Evolutionary conservation across 1,139 yeast species (phyloP), one percentile per base, ranked within the genome.

Genomic region (Candida tunisiensis): DNA sequence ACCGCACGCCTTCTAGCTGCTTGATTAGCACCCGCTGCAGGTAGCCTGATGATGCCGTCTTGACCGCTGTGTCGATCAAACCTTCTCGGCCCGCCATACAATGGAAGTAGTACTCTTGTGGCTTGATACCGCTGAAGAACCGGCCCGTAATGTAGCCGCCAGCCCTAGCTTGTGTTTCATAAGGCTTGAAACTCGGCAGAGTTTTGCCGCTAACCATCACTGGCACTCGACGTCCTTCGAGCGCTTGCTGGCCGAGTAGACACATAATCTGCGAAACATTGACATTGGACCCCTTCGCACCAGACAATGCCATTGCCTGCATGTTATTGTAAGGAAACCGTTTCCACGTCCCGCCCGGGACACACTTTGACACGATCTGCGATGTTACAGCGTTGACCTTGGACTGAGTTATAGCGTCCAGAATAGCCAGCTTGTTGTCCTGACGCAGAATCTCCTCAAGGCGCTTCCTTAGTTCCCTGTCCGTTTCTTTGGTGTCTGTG

Each of bases 51-150:
- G 95, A 77, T 15, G 96, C 82, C 7, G 99, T 91, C 59, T 91
- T 91, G 40, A 91, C 98, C 30, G 99, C 98, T 33, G 99, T 91
- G 65, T 91, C 99, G 60, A 91, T 91, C 50, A 91, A 69, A 59
- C 99, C 99, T 66, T 91, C 99, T 64, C 99, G 77, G 55, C 99
- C 99, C 33, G 99, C 99, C 99, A 91, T 91, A 65, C 98, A 88
- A 62, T 91, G 99, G 88, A 91, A 91, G 50, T 85, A 91, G 55
- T 91, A 91, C 53, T 91, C 99, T 58, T 91, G 99, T n/a, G 98
- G 98, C 52, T 82, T 73, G 41, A 91, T 79, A 55, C 98, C 98
- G 21, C 96, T 82, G 55, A 83, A 88, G 72, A 91, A 91, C 46
- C 99, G 78, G 37, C 93, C 92, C 50, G 88, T 80, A 49, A 91